These are phyloP conservation scores for Vittaforma corneae DNA, from an alignment of 371 early-diverging fungal genomes.

Conservation along the genomic window DNA sequence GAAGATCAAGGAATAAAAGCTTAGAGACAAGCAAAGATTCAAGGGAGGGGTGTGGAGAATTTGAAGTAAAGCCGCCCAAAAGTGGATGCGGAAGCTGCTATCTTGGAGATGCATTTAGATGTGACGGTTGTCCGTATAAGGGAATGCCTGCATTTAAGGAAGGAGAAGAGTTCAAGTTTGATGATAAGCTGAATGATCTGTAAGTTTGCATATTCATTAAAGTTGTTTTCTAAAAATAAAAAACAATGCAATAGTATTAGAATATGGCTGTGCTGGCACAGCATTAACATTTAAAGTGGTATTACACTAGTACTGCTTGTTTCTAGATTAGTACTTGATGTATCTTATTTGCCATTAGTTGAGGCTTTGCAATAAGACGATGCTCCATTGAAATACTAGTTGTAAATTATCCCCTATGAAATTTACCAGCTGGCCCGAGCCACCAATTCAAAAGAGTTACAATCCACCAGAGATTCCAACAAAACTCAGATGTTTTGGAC, in stretches of 20 bases:
- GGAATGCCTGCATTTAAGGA: slow-evolving; percentile 95
- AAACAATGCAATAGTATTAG: background rate
- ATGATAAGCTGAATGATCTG: slow-evolving; percentile 23
- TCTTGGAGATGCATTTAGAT: slow-evolving; percentile 95
- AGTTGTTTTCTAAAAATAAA: background rate
- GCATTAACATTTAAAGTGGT: no score
- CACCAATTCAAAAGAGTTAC: slow-evolving; percentile 16
- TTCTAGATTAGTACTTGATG: no score
- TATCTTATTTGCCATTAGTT: no score
- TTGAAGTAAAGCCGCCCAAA: slow-evolving; percentile 1
- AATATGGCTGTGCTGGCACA: background rate
- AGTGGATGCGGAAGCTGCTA: slow-evolving; percentile 69
- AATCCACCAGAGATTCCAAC: slow-evolving; percentile 1
- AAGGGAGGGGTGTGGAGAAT: background rate
- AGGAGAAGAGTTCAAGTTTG: slow-evolving; percentile 73
- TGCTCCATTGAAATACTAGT: no score
- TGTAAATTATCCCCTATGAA: no score
- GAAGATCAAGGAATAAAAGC: background rate
- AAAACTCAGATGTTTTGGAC: slow-evolving; percentile 8
- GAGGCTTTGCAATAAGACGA: no score
- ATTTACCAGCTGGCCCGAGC: slow-evolving; percentile 28
- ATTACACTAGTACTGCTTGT: no score
- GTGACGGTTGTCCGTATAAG: slow-evolving; percentile 83
- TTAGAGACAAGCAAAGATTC: no score
- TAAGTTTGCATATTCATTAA: background rate